phyloP scores from a whole-genome alignment of 116 monocot species.

The Cymodocea nodosa region DNA sequence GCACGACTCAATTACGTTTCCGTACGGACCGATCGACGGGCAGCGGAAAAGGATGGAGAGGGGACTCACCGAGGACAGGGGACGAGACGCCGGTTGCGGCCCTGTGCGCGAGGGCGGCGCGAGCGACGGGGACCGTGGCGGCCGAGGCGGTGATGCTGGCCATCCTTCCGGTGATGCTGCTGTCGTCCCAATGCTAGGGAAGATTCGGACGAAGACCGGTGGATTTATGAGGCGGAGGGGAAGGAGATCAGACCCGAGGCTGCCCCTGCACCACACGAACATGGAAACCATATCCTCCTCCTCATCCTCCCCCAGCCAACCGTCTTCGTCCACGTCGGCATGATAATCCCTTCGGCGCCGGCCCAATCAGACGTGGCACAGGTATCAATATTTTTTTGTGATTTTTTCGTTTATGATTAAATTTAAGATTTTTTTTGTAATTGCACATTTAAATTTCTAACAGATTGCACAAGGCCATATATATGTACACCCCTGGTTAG shows the following conservation, averaged over 20 bases:
- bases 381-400: no score
- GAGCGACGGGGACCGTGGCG: not conserved
- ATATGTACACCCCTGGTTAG: no score
- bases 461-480: no score
- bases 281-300: constrained; percentile 11
- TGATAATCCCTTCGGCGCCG: not conserved
- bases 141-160: constrained; percentile 11
- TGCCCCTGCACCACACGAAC: not conserved
- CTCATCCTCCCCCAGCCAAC: constrained; percentile 13
- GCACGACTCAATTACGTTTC: not conserved
- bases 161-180: constrained; percentile 4
- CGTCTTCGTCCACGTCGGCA: constrained; percentile 8
- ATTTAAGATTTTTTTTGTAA: no score
- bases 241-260: no score
- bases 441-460: no score
- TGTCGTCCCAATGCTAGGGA: not conserved
- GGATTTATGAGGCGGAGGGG: not conserved
- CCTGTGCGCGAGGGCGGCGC: constrained; percentile 9
- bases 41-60: no score
- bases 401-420: no score
- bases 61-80: constrained; percentile 9
- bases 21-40: not conserved
- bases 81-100: constrained; percentile 1
- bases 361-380: no score
- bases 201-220: not conserved